phyloP scores from a whole-genome alignment of 768 basidiomycete genomes.

The Macrolepiota albuminosa region DNA sequence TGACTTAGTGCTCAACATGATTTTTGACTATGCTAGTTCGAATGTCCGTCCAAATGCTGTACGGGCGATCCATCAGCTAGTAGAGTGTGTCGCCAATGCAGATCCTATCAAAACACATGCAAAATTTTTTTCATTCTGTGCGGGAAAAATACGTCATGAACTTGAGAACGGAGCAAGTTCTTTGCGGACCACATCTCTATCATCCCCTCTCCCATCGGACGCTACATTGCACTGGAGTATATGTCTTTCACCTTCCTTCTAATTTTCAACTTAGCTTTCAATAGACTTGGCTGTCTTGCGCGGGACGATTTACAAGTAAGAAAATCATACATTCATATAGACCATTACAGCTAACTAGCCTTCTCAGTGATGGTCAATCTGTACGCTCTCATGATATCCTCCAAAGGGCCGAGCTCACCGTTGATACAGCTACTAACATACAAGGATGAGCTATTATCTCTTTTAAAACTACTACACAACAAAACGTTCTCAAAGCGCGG shows the following conservation, averaged over 20 bases:
- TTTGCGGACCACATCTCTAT: slow-evolving; percentile 63
- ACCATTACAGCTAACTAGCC: neutral
- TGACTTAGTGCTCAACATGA: slow-evolving; percentile 77
- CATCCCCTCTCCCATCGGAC: slow-evolving; percentile 69
- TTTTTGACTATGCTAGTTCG: slow-evolving; percentile 77
- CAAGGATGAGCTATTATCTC: slow-evolving; percentile 51
- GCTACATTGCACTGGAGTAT: slow-evolving; percentile 86
- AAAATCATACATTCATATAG: slow-evolving; percentile 5
- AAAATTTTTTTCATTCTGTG: slow-evolving; percentile 74
- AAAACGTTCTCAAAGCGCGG: slow-evolving; percentile 78
- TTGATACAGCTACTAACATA: slow-evolving; percentile 56
- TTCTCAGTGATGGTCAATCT: slow-evolving; percentile 52
- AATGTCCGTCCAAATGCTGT: slow-evolving; percentile 84
- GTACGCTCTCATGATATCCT: slow-evolving; percentile 31
- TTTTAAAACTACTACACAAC: slow-evolving; percentile 60
- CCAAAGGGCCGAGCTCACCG: slow-evolving; percentile 4
- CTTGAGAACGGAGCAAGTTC: slow-evolving; percentile 84
- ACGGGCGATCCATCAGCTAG: slow-evolving; percentile 79
- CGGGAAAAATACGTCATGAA: slow-evolving; percentile 64
- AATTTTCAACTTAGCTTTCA: slow-evolving; percentile 6
- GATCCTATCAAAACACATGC: slow-evolving; percentile 71
- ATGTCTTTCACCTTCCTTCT: slow-evolving; percentile 20
- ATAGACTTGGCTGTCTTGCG: slow-evolving; percentile 70
- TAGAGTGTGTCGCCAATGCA: slow-evolving; percentile 81
- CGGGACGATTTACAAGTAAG: slow-evolving; percentile 79